Evolutionary conservation across 768 basidiomycete species (phyloP).

Genomic region (Tephrocybe sp.): DNA sequence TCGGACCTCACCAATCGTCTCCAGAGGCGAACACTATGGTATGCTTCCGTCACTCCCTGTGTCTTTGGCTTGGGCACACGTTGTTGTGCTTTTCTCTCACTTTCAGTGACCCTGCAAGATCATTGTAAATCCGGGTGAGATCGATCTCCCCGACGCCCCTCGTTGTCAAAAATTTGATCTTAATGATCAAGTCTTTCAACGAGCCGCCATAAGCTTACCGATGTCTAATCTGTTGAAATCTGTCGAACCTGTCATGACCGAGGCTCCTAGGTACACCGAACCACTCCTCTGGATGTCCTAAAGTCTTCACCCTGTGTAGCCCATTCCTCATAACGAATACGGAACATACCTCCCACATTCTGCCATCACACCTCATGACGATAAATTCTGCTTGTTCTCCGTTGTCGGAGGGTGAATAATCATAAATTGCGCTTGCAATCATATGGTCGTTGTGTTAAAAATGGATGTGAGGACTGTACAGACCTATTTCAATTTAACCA

Average conservation of each 20-base stretch:
- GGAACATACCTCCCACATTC: slow-evolving; percentile 4
- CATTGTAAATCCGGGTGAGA: not conserved
- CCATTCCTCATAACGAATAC: not conserved
- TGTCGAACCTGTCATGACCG: not conserved
- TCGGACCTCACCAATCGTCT: too few relatives aligned
- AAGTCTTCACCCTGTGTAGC: not conserved
- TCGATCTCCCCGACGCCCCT: not conserved
- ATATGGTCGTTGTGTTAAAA: not conserved
- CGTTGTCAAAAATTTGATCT: not conserved
- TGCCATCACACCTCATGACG: slow-evolving; percentile 1
- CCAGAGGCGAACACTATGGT: too few relatives aligned
- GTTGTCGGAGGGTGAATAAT: not conserved
- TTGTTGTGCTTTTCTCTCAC: not conserved
- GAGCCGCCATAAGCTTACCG: not conserved
- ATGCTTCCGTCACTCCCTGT: too few relatives aligned
- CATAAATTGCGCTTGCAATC: slow-evolving; percentile 3
- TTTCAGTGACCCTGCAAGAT: not conserved
- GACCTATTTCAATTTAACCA: not conserved
- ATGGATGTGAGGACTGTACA: not conserved
- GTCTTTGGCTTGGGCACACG: not conserved
- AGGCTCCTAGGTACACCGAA: not conserved
- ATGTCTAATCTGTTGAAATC: slow-evolving; percentile 4
- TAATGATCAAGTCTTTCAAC: not conserved
- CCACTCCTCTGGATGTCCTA: not conserved
- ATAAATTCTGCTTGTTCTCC: not conserved